Evolutionary conservation across 2,329 filamentous ascomycete genomes (phyloP), one percentile per base, ranked within the genome.

Genomic region (Pseudodiploospora longispora): DNA sequence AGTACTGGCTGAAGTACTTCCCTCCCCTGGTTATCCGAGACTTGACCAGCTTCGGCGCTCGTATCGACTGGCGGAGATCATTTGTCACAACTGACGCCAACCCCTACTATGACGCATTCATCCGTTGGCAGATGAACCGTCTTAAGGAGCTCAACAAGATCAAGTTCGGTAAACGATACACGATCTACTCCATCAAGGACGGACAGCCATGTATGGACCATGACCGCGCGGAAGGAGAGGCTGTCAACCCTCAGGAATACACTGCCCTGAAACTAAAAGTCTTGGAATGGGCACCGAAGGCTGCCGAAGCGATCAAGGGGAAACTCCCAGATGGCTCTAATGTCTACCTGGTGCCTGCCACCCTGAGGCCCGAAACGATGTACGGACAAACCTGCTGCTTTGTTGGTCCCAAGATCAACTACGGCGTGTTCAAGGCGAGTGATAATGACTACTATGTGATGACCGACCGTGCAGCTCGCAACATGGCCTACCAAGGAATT

Each of bases 381-480:
- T 98, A 97, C 62, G 94, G 94, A 35, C 93, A 97, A 67, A 94
- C 83, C 4, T 94, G 87, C 69, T 95, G 90, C 64, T 98, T 97
- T 56, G 87, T 98, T 39, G 87, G 89, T 4, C 91, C 93, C 7
- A 86, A 85, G 60, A 85, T 97, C 58, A 80, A 75, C 37, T 98
- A 98, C 59, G 91, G 91, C 41, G 70, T 98, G 50, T 96, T 87
- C 75, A 86, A 87, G 65, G 79, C 81, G 44, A 78, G 76, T 27
- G 77, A 85, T 50, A 84, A 80, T 51, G 85, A 95, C 54, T 95
- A 88, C 68, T 93, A 83, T 59, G 74, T 97, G 48, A 76, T 89
- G 51, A 94, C 87, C 10, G 82, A 93, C 54, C 77, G 88, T 71
- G 88, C 72, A 77, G 90, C 90, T 12, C 82, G 87, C 61, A 98